phyloP scores from a whole-genome alignment of 306 rosid genomes.

The Dalbergia cochinchinensis region DNA sequence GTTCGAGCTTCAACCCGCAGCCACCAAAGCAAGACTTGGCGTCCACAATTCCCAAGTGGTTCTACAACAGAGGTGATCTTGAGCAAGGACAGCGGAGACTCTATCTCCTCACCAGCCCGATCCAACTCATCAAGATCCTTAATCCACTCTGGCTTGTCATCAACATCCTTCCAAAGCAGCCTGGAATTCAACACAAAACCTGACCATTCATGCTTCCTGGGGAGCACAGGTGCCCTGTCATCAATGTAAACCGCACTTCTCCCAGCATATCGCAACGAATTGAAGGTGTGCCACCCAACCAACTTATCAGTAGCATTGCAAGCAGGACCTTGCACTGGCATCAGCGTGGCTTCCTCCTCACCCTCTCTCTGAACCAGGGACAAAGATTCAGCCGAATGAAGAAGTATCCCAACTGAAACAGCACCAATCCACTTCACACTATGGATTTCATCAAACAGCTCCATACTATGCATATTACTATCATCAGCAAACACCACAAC shows the following conservation, averaged over 20 bases:
- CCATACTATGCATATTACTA: constrained; percentile 98
- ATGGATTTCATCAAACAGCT: constrained; percentile 90
- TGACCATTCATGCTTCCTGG: constrained; percentile 91
- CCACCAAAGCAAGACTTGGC: constrained; percentile 96
- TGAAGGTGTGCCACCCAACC: constrained; percentile 97
- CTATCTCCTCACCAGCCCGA: constrained; percentile 66
- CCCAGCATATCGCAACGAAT: constrained; percentile 70
- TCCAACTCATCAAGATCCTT: constrained; percentile 72
- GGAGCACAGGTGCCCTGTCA: constrained; percentile 85
- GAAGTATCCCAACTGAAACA: constrained; percentile 89
- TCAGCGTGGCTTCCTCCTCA: constrained; percentile 56
- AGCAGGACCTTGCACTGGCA: constrained; percentile 97
- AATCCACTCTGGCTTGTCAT: constrained; percentile 87
- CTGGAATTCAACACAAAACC: constrained; percentile 94
- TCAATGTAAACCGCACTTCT: constrained; percentile 81
- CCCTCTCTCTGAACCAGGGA: constrained; percentile 49
- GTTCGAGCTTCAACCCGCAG: constrained; percentile 97
- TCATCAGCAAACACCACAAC: constrained; percentile 94
- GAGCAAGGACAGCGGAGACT: constrained; percentile 83
- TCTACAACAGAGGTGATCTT: constrained; percentile 82
- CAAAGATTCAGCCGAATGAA: constrained; percentile 59
- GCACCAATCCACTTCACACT: constrained; percentile 92
- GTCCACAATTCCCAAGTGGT: constrained; percentile 97
- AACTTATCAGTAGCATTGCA: constrained; percentile 86
- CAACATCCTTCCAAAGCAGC: constrained; percentile 83